A percentile compares a stretch with the other conserved stretches of the same genome.
These are phyloP conservation scores for Aaosphaeria pasadenensis DNA, from an alignment of 2,329 filamentous ascomycete species.

Conservation along the genomic window DNA sequence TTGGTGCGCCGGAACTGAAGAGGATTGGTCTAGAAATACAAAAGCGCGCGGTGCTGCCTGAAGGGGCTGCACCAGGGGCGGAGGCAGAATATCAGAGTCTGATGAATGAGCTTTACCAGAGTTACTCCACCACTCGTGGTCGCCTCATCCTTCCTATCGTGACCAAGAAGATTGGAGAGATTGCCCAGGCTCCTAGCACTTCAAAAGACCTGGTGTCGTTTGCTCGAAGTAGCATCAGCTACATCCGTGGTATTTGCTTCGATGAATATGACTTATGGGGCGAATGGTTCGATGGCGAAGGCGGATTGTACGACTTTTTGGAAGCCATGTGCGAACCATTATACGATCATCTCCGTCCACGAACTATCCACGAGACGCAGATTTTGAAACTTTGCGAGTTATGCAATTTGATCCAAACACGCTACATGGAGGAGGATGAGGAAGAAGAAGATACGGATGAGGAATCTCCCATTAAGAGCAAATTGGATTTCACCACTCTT, in stretches of 20 bases:
- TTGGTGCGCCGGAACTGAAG: constrained; percentile 64
- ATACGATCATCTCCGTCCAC: constrained; percentile 63
- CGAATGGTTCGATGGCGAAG: constrained; percentile 64
- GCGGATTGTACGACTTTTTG: constrained; percentile 62
- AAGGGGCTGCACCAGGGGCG: constrained; percentile 56
- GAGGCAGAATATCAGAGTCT: constrained; percentile 65
- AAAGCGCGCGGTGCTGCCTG: constrained; percentile 59
- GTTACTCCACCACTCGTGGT: constrained; percentile 58
- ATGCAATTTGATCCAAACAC: constrained; percentile 63
- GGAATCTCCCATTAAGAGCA: constrained; percentile 49
- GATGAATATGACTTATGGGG: constrained; percentile 67
- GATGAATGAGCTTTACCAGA: constrained; percentile 63
- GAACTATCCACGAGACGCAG: constrained; percentile 65
- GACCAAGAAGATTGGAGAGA: constrained; percentile 57
- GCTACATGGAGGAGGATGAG: constrained; percentile 57
- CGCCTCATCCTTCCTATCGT: constrained; percentile 61
- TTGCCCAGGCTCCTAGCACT: constrained; percentile 57
- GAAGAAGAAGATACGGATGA: constrained; percentile 50
- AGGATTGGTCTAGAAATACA: constrained; percentile 65
- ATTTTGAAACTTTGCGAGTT: constrained; percentile 65
- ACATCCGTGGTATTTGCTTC: constrained; percentile 62
- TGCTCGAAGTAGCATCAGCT: constrained; percentile 62
- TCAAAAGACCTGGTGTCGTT: constrained; percentile 64
- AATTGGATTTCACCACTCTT: constrained; percentile 60
- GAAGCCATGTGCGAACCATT: constrained; percentile 66